Percentiles rank a stretch among this genome's conserved stretches.
These are phyloP conservation scores for Zangia roseola DNA, from an alignment of 768 basidiomycete genomes.

Conservation along the genomic window DNA sequence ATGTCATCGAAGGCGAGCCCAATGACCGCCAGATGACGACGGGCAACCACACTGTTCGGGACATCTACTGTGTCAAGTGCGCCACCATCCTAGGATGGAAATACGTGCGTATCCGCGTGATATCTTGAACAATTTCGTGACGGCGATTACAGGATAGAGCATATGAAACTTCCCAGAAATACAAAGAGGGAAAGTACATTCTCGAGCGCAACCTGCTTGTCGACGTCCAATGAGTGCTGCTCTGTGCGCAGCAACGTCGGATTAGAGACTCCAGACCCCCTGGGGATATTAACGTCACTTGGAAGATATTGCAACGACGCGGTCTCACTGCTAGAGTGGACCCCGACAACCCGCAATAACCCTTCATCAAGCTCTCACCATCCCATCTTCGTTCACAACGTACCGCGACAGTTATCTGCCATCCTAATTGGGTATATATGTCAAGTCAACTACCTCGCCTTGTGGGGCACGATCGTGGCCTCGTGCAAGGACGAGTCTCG, in stretches of 20 bases:
- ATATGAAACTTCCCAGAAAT: constrained; percentile 87
- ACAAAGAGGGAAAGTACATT: constrained; percentile 98
- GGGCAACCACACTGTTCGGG: constrained; percentile 92
- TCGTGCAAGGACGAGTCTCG: background rate
- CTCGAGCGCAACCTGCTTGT: constrained; percentile 90
- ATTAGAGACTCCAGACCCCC: constrained; percentile 2
- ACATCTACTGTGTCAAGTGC: constrained; percentile 94
- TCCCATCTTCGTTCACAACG: constrained; percentile 17
- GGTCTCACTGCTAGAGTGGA: constrained; percentile 18
- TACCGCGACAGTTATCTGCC: constrained; percentile 23
- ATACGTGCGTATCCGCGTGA: constrained; percentile 59
- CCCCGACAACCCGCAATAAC: constrained; percentile 8
- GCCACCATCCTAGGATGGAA: constrained; percentile 90
- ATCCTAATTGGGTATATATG: constrained; percentile 24
- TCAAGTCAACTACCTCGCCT: constrained; percentile 9
- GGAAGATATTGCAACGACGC: constrained; percentile 9
- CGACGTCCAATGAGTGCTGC: constrained; percentile 66
- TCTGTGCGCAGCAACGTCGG: constrained; percentile 9
- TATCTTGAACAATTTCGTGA: background rate
- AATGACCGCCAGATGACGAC: constrained; percentile 96
- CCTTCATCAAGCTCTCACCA: constrained; percentile 12
- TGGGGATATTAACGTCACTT: constrained; percentile 10
- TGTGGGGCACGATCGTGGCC: constrained; percentile 1
- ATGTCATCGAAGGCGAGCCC: constrained; percentile 85
- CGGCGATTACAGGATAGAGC: constrained; percentile 73